Evolutionary conservation across 2,329 filamentous ascomycete genomes (phyloP), one percentile per base, ranked within the genome.

Genomic region (Arthrobotrys entomopaga): DNA sequence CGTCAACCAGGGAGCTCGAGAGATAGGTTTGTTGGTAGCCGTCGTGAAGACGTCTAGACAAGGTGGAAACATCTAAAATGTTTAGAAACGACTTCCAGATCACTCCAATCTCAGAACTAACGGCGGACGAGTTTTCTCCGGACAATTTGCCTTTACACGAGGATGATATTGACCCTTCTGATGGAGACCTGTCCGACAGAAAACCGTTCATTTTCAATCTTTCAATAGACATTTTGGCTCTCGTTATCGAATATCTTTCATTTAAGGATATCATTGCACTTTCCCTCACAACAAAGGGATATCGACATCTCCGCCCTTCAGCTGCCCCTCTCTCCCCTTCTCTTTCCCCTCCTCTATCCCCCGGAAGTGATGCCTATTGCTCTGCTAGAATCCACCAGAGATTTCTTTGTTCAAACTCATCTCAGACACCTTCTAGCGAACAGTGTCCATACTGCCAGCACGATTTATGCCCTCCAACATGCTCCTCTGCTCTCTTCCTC

Each of bases 311-410:
- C 22, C 57, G 57, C n/a, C 58, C 70, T 42, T 50, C 63, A 34
- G 29, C 42, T n/a, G 26, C 58, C 48, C 56, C 65, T 0, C 19
- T 40, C 8, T 67, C 70, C 40, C 34, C 56, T 22, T 53, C 70
- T 15, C 64, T 54, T 10, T 65, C 70, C 8, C 70, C 70, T 40
- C 63, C 70, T 20, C 38, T 61, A n/a, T 67, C 63, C 2, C 63
- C 70, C 19, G 69, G 69, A 2, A 67, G 60, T 40, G 63, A 74
- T 49, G 69, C 54, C 4, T 38, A 66, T 10, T 74, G 70, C 22
- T 67, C 63, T 20, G 63, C 63, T 16, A 57, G 63, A 48, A 74
- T 74, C 15, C 70, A 74, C 49, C 70, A 74, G 43, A 50, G 70
- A 53, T 67, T 74, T 43, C 48, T 74, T n/a, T 52, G 56, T 34